Percentiles rank a stretch among this genome's conserved stretches.
These are phyloP conservation scores for Ophiostoma sp. DNA, from an alignment of 2,329 filamentous ascomycete species.

Conservation along the genomic window DNA sequence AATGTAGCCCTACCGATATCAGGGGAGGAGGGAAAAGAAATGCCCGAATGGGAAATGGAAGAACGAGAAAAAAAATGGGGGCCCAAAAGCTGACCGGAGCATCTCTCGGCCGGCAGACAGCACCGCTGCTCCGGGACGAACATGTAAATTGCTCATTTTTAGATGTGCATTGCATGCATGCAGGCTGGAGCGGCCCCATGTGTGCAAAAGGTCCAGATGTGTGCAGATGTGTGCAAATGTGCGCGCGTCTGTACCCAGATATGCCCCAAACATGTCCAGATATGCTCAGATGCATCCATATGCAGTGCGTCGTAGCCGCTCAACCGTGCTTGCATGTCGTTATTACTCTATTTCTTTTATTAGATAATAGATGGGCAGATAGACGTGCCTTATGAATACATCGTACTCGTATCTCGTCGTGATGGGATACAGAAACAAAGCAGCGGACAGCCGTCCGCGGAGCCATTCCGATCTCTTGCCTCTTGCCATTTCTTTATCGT, in stretches of 20 bases:
- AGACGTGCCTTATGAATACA: too few relatives aligned
- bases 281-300: not conserved
- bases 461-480: not conserved
- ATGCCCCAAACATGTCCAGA: not conserved
- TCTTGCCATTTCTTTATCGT: not conserved
- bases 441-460: not conserved
- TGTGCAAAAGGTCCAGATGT: not conserved
- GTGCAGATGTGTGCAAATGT: not conserved
- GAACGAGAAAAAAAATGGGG: not conserved
- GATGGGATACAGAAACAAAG: not conserved
- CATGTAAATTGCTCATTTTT: not conserved
- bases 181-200: not conserved
- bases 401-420: not conserved
- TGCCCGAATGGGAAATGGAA: too few relatives aligned
- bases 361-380: not conserved
- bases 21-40: not conserved
- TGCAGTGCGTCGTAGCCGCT: not conserved
- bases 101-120: not conserved
- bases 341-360: not conserved
- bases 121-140: not conserved
- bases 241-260: not conserved
- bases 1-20: not conserved
- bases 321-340: not conserved
- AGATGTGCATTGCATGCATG: not conserved
- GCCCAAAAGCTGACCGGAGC: not conserved